Evolutionary conservation across 306 rosid genomes (phyloP).

Genomic region (Lathyrus oleraceus): DNA sequence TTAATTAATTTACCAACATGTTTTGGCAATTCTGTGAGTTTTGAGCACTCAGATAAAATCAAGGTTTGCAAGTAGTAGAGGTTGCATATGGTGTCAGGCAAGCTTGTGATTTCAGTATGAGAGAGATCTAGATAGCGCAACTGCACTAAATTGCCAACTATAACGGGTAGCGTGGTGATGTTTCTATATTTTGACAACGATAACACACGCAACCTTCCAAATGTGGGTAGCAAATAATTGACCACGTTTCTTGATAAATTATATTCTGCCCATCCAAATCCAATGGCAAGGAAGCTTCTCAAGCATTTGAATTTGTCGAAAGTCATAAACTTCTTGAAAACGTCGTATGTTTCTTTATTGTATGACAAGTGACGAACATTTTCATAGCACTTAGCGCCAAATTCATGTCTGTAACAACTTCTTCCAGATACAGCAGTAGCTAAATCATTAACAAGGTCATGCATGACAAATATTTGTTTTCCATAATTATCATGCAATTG

Average conservation of each 20-base stretch:
- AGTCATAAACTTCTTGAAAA: neutral
- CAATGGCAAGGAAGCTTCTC: neutral
- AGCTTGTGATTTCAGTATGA: neutral
- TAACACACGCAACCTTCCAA: neutral
- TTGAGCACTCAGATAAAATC: neutral
- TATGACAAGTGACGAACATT: conserved; percentile 32
- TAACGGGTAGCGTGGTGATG: neutral
- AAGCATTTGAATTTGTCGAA: neutral
- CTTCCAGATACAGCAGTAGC: neutral
- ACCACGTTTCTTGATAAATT: neutral
- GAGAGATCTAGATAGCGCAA: conserved; percentile 19
- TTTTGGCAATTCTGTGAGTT: neutral
- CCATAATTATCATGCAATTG: neutral
- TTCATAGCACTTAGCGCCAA: neutral
- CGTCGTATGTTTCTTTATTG: neutral
- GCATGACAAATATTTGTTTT: conserved; percentile 17
- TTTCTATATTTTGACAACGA: neutral
- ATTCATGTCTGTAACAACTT: neutral
- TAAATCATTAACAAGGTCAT: conserved; percentile 7
- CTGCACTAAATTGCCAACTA: neutral
- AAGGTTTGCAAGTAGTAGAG: conserved; percentile 17
- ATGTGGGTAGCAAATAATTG: neutral
- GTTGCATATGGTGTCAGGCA: neutral
- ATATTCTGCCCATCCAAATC: fast-evolving
- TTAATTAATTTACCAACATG: neutral